Percentiles rank a stretch among this genome's conserved stretches.
Evolutionary conservation across 1,284 basidiomycete genomes (phyloP).

Genomic region (Xanthoconium separans): DNA sequence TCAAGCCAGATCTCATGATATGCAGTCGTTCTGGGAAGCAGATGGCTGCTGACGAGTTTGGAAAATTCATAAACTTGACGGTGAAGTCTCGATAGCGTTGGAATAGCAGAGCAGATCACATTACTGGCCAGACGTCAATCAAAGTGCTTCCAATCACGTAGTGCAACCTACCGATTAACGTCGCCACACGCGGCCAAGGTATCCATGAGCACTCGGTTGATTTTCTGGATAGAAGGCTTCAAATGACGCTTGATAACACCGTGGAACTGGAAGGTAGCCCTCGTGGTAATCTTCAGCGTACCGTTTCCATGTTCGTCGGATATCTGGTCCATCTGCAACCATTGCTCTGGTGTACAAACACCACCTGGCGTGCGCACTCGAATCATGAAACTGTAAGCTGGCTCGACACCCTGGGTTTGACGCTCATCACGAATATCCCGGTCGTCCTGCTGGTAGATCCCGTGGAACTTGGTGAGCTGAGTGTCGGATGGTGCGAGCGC

Average conservation of each 20-base stretch:
- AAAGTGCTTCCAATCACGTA: not conserved
- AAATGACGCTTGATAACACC: conserved; percentile 96
- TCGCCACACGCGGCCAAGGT: conserved; percentile 98
- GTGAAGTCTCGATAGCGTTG: conserved; percentile 84
- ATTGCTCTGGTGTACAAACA: conserved; percentile 89
- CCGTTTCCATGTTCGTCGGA: conserved; percentile 93
- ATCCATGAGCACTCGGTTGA: conserved; percentile 90
- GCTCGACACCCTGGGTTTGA: conserved; percentile 89
- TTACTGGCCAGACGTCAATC: conserved; percentile 53
- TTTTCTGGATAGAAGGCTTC: conserved; percentile 95
- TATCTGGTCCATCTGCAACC: conserved; percentile 95
- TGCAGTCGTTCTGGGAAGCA: conserved; percentile 89
- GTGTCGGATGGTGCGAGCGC: conserved; percentile 88
- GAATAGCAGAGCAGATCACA: conserved; percentile 92
- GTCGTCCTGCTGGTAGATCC: conserved; percentile 97
- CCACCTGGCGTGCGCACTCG: conserved; percentile 95
- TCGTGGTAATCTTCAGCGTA: conserved; percentile 97
- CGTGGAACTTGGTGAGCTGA: conserved; percentile 99
- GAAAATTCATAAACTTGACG: conserved; percentile 83
- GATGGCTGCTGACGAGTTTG: conserved; percentile 82
- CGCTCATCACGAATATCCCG: conserved; percentile 98
- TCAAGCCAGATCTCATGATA: conserved; percentile 99
- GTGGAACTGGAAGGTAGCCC: conserved; percentile 99
- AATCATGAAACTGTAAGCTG: conserved; percentile 99
- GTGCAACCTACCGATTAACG: conserved; percentile 76